These are phyloP conservation scores for Trichoderma guizhouense DNA, from an alignment of 2,329 filamentous ascomycete species.

Conservation along the genomic window DNA sequence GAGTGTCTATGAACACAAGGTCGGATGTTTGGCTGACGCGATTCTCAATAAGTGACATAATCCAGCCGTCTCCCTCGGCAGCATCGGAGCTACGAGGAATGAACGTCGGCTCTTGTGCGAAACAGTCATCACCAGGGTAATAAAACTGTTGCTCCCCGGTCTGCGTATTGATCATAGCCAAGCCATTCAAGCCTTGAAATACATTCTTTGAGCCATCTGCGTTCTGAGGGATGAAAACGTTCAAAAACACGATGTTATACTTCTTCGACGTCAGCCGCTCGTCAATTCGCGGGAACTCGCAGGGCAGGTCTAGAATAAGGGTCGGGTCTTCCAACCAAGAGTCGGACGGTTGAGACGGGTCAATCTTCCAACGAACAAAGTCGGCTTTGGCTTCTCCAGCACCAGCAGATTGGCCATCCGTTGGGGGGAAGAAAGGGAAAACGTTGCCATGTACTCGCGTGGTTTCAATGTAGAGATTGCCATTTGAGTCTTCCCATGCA, in stretches of 20 bases:
- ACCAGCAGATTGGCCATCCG: not conserved
- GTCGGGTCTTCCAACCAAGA: not conserved
- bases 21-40: not conserved
- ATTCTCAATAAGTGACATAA: not conserved
- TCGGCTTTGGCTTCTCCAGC: not conserved
- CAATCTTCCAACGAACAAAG: not conserved
- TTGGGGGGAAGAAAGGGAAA: no score
- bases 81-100: not conserved
- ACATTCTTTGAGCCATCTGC: no score
- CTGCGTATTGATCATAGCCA: no score
- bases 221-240: no score
- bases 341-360: not conserved
- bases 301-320: not conserved
- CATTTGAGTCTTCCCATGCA: not conserved
- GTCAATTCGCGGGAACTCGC: no score
- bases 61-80: not conserved
- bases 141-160: no score
- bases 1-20: not conserved
- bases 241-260: no score
- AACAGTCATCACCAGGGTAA: no score
- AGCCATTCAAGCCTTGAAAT: no score
- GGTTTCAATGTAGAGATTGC: not conserved
- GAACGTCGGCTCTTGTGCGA: not conserved
- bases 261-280: no score
- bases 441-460: no score